Evolutionary conservation across 306 rosid genomes (phyloP), one percentile per base, ranked within the genome.

Genomic region (Quercus berberidifolia): DNA sequence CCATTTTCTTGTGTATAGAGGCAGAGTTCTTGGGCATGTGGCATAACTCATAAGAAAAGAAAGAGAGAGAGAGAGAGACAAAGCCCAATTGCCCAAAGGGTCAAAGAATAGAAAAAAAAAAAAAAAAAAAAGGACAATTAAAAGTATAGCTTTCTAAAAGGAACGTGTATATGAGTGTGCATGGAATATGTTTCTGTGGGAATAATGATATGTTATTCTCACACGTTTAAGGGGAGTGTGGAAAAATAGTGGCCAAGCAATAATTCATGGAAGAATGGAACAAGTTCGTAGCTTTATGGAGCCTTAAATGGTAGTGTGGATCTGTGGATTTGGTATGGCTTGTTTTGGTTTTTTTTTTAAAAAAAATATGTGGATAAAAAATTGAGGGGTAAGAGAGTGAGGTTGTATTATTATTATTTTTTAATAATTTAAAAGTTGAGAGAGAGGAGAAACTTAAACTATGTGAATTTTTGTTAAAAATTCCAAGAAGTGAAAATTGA

Each of bases 1-100:
- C 69, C 87, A 84, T 88, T 74, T 69, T 80, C 5, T 41, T 43
- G 57, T 38, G 67, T 43, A 43, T 69, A 41, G 71, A 55, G 52
- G 19, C 23, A 78, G 51, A 68, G 46, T 14, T 79, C 38, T 17
- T 31, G 1, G 25, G 62, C 30, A 60, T 33, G 55, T 74, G 69
- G 78, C 64, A 43, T 60, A 26, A 41, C 12, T 41, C 46, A 41
- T 41, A 41, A 41, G 64, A 1, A 75, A 17, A 78, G 18, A 56
- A 4, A 5, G 18, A 19, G 18, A 46, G 49, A 68, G 31, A 68
- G 46, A n/a, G 49, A 68, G 31, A 33, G 46, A n/a, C 46, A 38
- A 41, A 41, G 46, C 0, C 46, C 43, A 38, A 33, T 25, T 25
- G 26, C 26, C 26, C 30, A 28, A 30, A 30, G 14, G 10, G 11